A percentile compares a stretch with the other conserved stretches of the same genome.
phyloP scores from a whole-genome alignment of 2,329 filamentous ascomycete genomes.

The Claviceps quebecensis region DNA sequence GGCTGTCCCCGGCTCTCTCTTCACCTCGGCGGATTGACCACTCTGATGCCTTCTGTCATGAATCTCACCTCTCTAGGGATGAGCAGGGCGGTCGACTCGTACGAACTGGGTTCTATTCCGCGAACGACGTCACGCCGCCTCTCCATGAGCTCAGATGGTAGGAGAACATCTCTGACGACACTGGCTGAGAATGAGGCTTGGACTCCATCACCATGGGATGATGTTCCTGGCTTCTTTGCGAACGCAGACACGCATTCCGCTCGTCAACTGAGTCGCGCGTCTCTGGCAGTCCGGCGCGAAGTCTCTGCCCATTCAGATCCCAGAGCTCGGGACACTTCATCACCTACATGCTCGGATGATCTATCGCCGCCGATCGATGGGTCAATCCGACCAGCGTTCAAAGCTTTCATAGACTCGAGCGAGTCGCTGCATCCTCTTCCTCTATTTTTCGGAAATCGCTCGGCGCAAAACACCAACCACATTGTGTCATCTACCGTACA shows the following conservation, averaged over 20 bases:
- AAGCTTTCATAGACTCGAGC: background rate
- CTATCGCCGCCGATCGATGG: background rate
- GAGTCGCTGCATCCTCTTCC: background rate
- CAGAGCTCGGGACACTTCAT: background rate
- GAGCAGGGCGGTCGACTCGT: background rate
- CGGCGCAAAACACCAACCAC: too few relatives aligned
- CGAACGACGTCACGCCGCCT: background rate
- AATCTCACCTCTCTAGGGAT: slow-evolving; percentile 6
- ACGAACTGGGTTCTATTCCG: background rate
- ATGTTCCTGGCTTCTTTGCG: background rate
- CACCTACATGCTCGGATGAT: background rate
- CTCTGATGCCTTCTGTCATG: slow-evolving; percentile 14
- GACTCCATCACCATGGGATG: background rate
- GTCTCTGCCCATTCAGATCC: background rate
- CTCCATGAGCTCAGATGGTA: slow-evolving; percentile 1
- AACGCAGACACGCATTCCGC: background rate
- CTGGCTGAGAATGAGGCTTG: background rate
- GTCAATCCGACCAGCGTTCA: background rate
- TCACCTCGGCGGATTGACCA: slow-evolving; percentile 14
- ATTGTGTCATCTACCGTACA: background rate
- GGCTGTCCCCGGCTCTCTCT: slow-evolving; percentile 19
- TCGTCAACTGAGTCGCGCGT: background rate
- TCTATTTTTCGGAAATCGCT: background rate
- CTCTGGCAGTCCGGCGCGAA: background rate
- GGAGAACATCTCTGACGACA: slow-evolving; percentile 1